Evolutionary conservation across 164 flowering plant genomes (phyloP), one percentile per base, ranked within the genome.

Genomic region (Sextonia rubra): DNA sequence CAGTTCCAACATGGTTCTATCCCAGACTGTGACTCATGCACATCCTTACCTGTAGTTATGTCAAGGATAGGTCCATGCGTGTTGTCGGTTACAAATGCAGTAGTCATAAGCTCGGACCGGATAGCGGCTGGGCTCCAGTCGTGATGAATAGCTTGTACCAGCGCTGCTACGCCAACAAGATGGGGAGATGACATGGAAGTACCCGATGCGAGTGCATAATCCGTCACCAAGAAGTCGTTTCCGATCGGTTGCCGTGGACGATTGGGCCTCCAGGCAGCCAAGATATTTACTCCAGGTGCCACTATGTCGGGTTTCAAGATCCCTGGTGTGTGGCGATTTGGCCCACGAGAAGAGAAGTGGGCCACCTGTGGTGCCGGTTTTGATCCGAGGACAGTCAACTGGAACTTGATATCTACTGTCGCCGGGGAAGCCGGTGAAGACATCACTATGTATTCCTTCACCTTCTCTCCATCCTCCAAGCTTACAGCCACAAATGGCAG

Each of bases 291-390:
- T 32, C 86, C 77, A 7, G 84, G 86, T 24, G 86, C 86, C 47
- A 81, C 12, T 44, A 81, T 56, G 60, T 83, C 84, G 3, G 84
- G 86, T 69, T 81, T 83, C 71, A 80, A 27, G 25, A 80, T 77
- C 79, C 77, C 55, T 12, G 84, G 83, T 9, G 75, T 67, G 2
- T 6, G 12, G 0, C 2, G 47, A 27, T 69, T 68, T 0, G 82
- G 86, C 4, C 86, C 86, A 55, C 82, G 67, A 1, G 84, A 81
- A 0, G 86, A 81, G 73, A 83, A 83, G 1, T 30, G 12, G 0
- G 82, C 84, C 64, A 81, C 84, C 32, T 79, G 79, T 0, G 86
- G 84, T 7, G 82, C 80, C 32, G 82, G 83, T 49, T 76, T 80
- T 0, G 72, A 56, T 14, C 84, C 84, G 52, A n/a, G n/a, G n/a